Evolutionary conservation across 305 asterid species (phyloP), one percentile per base, ranked within the genome.

Genomic region (Rubia peregrina): DNA sequence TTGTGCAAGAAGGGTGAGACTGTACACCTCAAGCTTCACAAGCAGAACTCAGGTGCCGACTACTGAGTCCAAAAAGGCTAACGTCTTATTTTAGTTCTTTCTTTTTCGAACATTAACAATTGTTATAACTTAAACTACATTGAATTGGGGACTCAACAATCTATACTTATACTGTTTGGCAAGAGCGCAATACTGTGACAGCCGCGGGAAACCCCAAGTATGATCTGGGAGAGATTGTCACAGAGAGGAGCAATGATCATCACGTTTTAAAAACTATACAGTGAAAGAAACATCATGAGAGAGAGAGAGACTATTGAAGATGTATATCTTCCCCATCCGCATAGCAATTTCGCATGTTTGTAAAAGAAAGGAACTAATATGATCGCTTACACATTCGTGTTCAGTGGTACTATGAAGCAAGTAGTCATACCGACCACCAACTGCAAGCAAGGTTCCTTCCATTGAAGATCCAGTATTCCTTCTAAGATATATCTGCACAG

Each of bases 401-500:
- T 73, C 90, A 7, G 87, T 82, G 81, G 80, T 77, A 74, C 81
- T 81, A 70, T 86, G 93, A 79, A 94, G 85, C 91, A 91, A 84
- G 78, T 82, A 77, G 84, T 94, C 99, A 81, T 94, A 91, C 67
- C 99, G 97, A 74, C 98, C 99, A 75, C 96, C 99, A 80, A 87
- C 87, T 51, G 97, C 94, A 72, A 94, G 96, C 78, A 91, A 86
- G 49, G 90, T 88, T 78, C 97, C 98, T 82, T 93, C 98, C 80
- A 74, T 78, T 21, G 81, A 82, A 69, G 95, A 78, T 55, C 87
- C 85, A 79, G 87, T 81, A 81, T 26, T 87, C 79, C 85, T 91
- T 73, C 89, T 85, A 41, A 89, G 75, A 82, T 89, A 93, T 76
- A 93, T 81, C 98, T 93, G 91, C 79, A 80, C 51, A 74, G 70